A percentile compares a stretch with the other conserved stretches of the same genome.
Evolutionary conservation across 2,329 filamentous ascomycete species (phyloP).

Genomic region (Colletotrichum spinosum): DNA sequence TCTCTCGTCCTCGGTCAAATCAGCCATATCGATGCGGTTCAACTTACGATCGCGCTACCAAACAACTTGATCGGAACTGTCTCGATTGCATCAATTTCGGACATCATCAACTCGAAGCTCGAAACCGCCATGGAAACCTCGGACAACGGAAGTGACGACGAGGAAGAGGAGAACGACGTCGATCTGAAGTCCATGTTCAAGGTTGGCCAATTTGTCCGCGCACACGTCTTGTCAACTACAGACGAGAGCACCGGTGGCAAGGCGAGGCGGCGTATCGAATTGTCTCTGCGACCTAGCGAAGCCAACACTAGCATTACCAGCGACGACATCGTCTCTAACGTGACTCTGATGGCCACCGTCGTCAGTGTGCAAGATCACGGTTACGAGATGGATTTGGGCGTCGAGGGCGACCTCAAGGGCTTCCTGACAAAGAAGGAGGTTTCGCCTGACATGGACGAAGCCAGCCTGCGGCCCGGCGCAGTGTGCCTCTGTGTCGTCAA

Average conservation of each 20-base stretch:
- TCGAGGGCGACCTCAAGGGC: slow-evolving; percentile 75
- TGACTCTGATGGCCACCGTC: slow-evolving; percentile 88
- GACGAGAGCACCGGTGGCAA: slow-evolving; percentile 73
- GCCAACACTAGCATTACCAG: slow-evolving; percentile 81
- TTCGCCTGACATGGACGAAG: slow-evolving; percentile 71
- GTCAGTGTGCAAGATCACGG: slow-evolving; percentile 96
- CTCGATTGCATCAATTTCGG: slow-evolving; percentile 91
- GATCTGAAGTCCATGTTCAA: slow-evolving; percentile 81
- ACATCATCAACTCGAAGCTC: slow-evolving; percentile 79
- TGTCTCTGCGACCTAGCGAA: slow-evolving; percentile 83
- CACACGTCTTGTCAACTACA: slow-evolving; percentile 82
- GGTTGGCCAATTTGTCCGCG: slow-evolving; percentile 88
- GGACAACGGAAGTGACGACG: slow-evolving; percentile 65
- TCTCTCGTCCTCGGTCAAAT: slow-evolving; percentile 91
- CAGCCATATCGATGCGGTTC: slow-evolving; percentile 80
- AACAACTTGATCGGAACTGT: slow-evolving; percentile 95
- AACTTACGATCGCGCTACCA: slow-evolving; percentile 84
- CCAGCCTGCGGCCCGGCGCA: slow-evolving; percentile 81
- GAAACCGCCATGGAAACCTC: slow-evolving; percentile 73
- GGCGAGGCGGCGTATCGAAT: slow-evolving; percentile 83
- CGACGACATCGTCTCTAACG: slow-evolving; percentile 79
- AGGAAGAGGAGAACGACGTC: slow-evolving; percentile 65
- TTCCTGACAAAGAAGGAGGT: slow-evolving; percentile 90
- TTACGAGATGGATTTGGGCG: slow-evolving; percentile 89
- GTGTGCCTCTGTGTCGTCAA: slow-evolving; percentile 88